phyloP scores from a whole-genome alignment of 345 rosid species.

The Populus euphratica region DNA sequence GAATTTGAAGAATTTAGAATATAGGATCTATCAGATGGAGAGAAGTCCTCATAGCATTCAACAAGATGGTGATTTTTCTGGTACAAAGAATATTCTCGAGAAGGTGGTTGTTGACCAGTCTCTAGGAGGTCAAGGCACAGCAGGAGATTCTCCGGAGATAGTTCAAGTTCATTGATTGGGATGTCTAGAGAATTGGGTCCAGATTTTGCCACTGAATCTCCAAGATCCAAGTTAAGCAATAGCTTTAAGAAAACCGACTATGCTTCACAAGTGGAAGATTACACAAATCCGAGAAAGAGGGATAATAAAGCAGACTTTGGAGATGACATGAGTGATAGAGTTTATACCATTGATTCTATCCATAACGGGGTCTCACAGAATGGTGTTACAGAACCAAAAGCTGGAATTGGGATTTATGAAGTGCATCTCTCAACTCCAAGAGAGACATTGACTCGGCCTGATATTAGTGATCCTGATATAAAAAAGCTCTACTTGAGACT shows the following conservation, averaged over 20 bases:
- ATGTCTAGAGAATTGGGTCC: slow-evolving; percentile 41
- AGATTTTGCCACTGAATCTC: slow-evolving; percentile 50
- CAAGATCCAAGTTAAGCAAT: slow-evolving; percentile 33
- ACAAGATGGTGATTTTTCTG: slow-evolving; percentile 44
- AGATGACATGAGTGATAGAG: slow-evolving; percentile 74
- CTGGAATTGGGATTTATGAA: slow-evolving; percentile 37
- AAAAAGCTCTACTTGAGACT: slow-evolving; percentile 80
- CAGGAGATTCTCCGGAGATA: slow-evolving; percentile 55
- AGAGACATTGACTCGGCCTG: slow-evolving; percentile 42
- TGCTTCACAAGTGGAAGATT: slow-evolving; percentile 37
- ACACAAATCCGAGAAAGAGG: slow-evolving; percentile 33
- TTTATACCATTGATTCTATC: slow-evolving; percentile 84
- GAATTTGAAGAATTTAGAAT: slow-evolving; percentile 67
- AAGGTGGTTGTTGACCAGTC: slow-evolving; percentile 73
- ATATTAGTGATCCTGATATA: slow-evolving; percentile 67
- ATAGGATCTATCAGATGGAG: slow-evolving; percentile 71
- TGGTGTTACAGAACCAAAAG: slow-evolving; percentile 38
- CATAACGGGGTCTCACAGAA: slow-evolving; percentile 42
- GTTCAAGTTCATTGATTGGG: slow-evolving; percentile 49
- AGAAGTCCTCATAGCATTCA: slow-evolving; percentile 48
- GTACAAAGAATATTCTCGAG: slow-evolving; percentile 49
- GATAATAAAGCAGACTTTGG: slow-evolving; percentile 54
- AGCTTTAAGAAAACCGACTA: slow-evolving; percentile 52
- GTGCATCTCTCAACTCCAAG: slow-evolving; percentile 51
- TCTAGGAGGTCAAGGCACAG: slow-evolving; percentile 51